phyloP scores from a whole-genome alignment of 495 filamentous ascomycete species.

The Tuber indicum region DNA sequence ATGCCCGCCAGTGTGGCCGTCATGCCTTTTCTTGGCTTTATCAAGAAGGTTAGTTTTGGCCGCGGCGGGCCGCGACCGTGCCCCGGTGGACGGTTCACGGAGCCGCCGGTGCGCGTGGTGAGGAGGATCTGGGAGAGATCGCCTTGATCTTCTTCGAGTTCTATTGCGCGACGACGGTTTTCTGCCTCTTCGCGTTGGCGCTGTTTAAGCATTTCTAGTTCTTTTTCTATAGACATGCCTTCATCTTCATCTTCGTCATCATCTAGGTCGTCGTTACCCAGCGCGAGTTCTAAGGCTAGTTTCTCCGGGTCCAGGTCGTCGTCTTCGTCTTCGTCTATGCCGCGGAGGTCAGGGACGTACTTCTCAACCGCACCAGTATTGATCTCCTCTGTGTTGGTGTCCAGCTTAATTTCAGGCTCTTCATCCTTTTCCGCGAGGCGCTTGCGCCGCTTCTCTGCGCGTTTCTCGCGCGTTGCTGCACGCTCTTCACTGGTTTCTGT shows the following conservation, averaged over 20 bases:
- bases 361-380: not conserved
- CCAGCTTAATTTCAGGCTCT: not conserved
- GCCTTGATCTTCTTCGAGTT: not conserved
- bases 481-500: conserved; percentile 1
- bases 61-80: conserved; percentile 2
- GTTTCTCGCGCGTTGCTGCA: not conserved
- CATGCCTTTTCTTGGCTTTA: conserved; percentile 37
- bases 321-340: not conserved
- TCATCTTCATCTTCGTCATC: conserved; percentile 22
- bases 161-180: not conserved
- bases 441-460: not conserved
- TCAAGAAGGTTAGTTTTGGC: conserved; percentile 41
- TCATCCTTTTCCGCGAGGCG: not conserved
- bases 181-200: conserved; percentile 1
- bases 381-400: not conserved
- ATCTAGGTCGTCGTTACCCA: not conserved
- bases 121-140: conserved; percentile 9
- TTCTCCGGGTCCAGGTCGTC: not conserved
- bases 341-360: not conserved
- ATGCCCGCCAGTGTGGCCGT: conserved; percentile 24
- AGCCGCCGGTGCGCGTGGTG: conserved; percentile 10
- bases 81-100: conserved; percentile 26
- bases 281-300: not conserved
- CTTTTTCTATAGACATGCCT: conserved; percentile 19
- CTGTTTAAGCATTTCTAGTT: conserved; percentile 11